Base-by-base conservation (phyloP, 2,329 filamentous ascomycete species). In the Pseudogymnoascus sp. region DNA sequence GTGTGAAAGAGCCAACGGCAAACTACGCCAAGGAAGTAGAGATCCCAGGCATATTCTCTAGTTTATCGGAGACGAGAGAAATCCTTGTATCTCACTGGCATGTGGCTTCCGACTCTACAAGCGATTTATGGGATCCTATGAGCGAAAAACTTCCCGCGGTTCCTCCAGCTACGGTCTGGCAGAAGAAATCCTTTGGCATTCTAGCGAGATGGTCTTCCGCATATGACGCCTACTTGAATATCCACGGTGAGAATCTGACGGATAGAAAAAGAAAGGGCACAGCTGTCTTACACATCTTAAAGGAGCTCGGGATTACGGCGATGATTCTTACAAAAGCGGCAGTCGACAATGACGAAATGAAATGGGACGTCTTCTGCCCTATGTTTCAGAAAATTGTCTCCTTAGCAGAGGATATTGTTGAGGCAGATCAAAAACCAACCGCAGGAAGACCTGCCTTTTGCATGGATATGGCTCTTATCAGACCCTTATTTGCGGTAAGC, bases 351-450 rank as follows among this genome's bases (percentile, higher is more conserved):
- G 41, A 44, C 41, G 12, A 44, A 27, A 25, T 13, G 17, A 13
- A 27, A 7, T 44, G 41, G 41, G 41, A 44, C 12, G 41, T 27
- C 12, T 44, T 44, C 21, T 44, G 41, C 21, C 27, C 41, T 8
- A 44, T 44, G 41, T 44, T 44, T 27, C 12, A 44, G 21, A 44
- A 44, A 44, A 44, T 44, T n/a, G 41, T 44, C 41, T 44, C 41
- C 41, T 55, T 60, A 62, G 44, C 61, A 5, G 62, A 35, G 5
- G 61, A 65, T 8, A 42, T 66, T 5, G 42, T 65, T 7, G 42
- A 62, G 13, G 27, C 58, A 25, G 61, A 65, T 12, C 59, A n/a
- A n/a, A 44, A 44, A 27, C 27, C 41, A 44, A 27, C 41, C 4
- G 12, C 12, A 44, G 41, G 12, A 12, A 27, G 21, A 13, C 41